phyloP scores from a whole-genome alignment of 257 asterid species.

The Scutellaria minor region DNA sequence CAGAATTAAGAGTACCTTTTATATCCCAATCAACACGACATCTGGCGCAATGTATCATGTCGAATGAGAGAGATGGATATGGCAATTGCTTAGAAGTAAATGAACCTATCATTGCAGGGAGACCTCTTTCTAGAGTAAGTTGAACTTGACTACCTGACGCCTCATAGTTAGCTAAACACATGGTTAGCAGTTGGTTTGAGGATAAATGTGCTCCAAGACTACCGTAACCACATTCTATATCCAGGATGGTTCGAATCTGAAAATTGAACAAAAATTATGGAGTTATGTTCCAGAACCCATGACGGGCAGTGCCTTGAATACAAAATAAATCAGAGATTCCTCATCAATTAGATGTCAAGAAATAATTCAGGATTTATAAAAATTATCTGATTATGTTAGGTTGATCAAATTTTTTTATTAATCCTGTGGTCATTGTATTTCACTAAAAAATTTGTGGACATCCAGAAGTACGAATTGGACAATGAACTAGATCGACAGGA shows the following conservation, averaged over 20 bases:
- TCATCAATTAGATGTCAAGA: constrained; percentile 22
- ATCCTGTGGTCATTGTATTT: background rate
- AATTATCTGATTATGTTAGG: background rate
- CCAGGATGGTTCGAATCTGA: constrained; percentile 88
- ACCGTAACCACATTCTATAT: constrained; percentile 97
- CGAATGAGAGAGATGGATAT: constrained; percentile 91
- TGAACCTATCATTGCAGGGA: constrained; percentile 97
- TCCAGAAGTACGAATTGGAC: background rate
- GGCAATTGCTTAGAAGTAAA: constrained; percentile 91
- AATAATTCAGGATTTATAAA: background rate
- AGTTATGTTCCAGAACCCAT: constrained; percentile 7
- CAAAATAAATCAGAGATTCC: constrained; percentile 8
- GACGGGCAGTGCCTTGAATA: background rate
- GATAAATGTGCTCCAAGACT: constrained; percentile 95
- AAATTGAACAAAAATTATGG: constrained; percentile 30
- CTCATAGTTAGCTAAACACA: constrained; percentile 94
- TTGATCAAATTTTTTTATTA: background rate
- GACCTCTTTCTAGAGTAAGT: constrained; percentile 96
- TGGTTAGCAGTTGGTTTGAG: constrained; percentile 75
- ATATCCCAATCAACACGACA: constrained; percentile 93
- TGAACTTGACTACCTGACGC: constrained; percentile 99
- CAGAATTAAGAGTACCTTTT: constrained; percentile 60
- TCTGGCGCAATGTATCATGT: constrained; percentile 96
- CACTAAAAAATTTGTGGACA: constrained; percentile 8
- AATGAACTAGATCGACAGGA: background rate